Evolutionary conservation across 1,284 basidiomycete species (phyloP), one percentile per base, ranked within the genome.

Genomic region (Ceratobasidium sp.): DNA sequence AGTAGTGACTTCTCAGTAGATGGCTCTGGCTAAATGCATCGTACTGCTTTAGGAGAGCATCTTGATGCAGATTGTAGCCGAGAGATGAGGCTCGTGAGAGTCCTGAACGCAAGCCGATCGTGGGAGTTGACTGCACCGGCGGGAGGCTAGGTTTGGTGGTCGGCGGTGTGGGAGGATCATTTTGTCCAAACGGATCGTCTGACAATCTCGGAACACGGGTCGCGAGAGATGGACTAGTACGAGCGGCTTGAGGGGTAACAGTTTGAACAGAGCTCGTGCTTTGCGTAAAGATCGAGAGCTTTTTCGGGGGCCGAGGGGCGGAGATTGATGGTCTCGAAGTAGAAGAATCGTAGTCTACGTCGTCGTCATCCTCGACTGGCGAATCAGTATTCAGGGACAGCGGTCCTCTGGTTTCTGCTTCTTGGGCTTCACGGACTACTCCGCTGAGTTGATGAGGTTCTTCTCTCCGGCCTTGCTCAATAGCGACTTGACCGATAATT

Each of bases 1-100:
- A 96, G 78, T 95, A 98, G 77, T 97, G 92, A 57, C 89, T 87
- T 69, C 92, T 85, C 10, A 98, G 81, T n/a, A 97, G 83, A 71
- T 90, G 84, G 27, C 83, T 80, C 77, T 94, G 90, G 22, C 89
- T 84, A 56, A 83, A 79, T 20, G 81, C 71, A 75, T 90, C 89
- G 75, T 94, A 95, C 70, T 83, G 85, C 72, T 82, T 86, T 49
- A 91, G 76, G 22, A 91, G 76, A 13, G 78, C 70, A 72, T 90
- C 82, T 8, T 80, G 75, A 72, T 81, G 82, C 4, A 80, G 70
- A 45, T 79, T n/a, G 78, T 82, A 49, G 82, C 79, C 49, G 85
- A 80, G 68, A 90, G 82, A 13, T 86, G 84, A 7, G 89, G 92
- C 54, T 13, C 1, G 88, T 87, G 13, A 87, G 91, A 70, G 22